These are phyloP conservation scores for Gossypium herbaceum DNA, from an alignment of 345 rosid genomes.

Conservation along the genomic window DNA sequence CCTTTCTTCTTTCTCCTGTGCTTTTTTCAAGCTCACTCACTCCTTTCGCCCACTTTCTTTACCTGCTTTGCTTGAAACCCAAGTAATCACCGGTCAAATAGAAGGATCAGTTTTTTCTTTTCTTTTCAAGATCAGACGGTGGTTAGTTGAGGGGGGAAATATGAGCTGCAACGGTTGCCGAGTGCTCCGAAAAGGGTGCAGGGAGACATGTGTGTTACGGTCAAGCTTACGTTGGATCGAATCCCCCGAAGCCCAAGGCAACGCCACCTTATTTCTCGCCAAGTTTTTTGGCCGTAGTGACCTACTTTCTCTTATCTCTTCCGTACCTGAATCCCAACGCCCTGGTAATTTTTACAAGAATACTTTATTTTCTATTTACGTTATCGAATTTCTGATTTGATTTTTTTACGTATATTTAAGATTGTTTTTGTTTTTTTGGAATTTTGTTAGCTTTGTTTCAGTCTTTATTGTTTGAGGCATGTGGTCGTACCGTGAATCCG, in stretches of 20 bases:
- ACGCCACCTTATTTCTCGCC: constrained; percentile 62
- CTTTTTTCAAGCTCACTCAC: background rate
- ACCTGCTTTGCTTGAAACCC: constrained; percentile 4
- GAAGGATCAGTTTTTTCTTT: background rate
- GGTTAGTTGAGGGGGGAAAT: background rate
- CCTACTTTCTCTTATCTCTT: constrained; percentile 43
- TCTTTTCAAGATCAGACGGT: constrained; percentile 13
- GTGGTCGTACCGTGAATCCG: constrained; percentile 62
- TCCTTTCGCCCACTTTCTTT: background rate
- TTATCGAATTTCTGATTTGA: background rate
- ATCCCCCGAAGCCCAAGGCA: constrained; percentile 46
- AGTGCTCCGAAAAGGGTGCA: constrained; percentile 56
- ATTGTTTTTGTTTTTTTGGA: background rate
- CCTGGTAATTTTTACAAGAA: constrained; percentile 27
- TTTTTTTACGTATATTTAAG: background rate
- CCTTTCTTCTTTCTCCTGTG: background rate
- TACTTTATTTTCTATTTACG: constrained; percentile 1
- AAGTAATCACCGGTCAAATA: constrained; percentile 8
- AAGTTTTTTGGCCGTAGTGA: constrained; percentile 60
- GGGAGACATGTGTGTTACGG: constrained; percentile 46
- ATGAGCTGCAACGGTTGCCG: constrained; percentile 70
- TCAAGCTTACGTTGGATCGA: constrained; percentile 53
- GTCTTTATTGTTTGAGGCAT: constrained; percentile 55
- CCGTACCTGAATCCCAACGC: constrained; percentile 52
- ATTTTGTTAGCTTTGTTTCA: constrained; percentile 45